Base-by-base conservation (phyloP, 768 basidiomycete species). In the Hysterangium stoloniferum region DNA sequence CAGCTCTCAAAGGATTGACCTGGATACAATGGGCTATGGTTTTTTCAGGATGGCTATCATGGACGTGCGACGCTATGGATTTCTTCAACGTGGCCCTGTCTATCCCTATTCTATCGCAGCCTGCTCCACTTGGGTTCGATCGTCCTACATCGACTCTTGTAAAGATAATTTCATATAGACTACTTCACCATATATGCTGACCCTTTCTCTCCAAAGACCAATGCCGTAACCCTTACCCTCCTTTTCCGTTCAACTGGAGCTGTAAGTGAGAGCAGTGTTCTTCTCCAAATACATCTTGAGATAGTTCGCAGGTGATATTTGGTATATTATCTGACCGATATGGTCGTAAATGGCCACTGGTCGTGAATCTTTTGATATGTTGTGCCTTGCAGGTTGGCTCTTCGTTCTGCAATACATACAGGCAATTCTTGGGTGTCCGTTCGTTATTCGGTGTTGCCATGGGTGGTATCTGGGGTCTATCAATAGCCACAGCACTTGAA, bases 261-360 rank as follows among this genome's bases (percentile, higher is more conserved):
- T 35, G 83, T 74, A 34, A 61, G 74, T 57, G 36, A 36, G 28
- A n/a, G n/a, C 52, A 34, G 28, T 45, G 22, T 33, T 4, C 4
- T 20, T 33, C 29, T 24, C 7, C 40, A 24, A 44, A 29, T 5
- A 38, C 31, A 7, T 2, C 22, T 33, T 13, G 8, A n/a, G 29
- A 15, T 56, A 13, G 45, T 20, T 28, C 45, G 19, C 35, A 68
- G 68, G 50, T 91, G 43, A 68, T 92, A 57, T 93, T 95, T 57
- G 92, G 91, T 40, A 63, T 92, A 36, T 58, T 84, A n/a, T 86
- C 86, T 1, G 94, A 96, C 63, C 79, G 94, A 3, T 95, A 73
- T 63, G 94, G 94, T 4, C 78, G 94, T 25, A 95, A 94, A 73
- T 98, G 92, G 92, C 92, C 92, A 4, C 72, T 94, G 4, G 79